Evolutionary conservation across 768 basidiomycete species (phyloP).

Genomic region (Tremella yokohamensis): DNA sequence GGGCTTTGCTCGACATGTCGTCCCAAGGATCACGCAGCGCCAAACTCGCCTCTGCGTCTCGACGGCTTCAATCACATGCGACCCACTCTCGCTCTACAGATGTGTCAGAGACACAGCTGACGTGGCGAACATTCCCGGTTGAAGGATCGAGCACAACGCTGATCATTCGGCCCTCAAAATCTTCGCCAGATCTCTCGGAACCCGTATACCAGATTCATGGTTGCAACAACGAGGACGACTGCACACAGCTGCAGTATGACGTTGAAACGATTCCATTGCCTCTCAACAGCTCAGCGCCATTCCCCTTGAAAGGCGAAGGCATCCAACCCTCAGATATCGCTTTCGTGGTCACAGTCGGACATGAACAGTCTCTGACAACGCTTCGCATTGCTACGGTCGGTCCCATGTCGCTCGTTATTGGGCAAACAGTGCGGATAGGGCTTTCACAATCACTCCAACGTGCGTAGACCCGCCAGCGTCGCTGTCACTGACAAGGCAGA

Average conservation of each 20-base stretch:
- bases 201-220: background rate
- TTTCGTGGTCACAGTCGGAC: background rate
- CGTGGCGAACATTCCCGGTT: background rate
- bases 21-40: background rate
- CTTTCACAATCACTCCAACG: no score
- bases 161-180: background rate
- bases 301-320: slow-evolving; percentile 41
- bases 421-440: no score
- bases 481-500: no score
- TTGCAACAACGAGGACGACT: background rate
- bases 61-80: background rate
- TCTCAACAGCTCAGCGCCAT: slow-evolving; percentile 10
- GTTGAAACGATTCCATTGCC: slow-evolving; percentile 8
- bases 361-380: background rate
- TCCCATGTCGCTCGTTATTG: background rate
- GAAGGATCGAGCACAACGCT: background rate
- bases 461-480: no score
- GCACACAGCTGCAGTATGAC: background rate
- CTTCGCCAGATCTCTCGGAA: background rate
- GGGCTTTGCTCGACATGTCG: slow-evolving; percentile 64
- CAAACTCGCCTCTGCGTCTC: background rate
- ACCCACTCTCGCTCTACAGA: background rate
- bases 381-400: background rate
- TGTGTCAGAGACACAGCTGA: background rate
- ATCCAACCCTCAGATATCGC: slow-evolving; percentile 24